Evolutionary conservation across 129 eudicot genomes (phyloP).

Genomic region (Flaveria ramosissima): DNA sequence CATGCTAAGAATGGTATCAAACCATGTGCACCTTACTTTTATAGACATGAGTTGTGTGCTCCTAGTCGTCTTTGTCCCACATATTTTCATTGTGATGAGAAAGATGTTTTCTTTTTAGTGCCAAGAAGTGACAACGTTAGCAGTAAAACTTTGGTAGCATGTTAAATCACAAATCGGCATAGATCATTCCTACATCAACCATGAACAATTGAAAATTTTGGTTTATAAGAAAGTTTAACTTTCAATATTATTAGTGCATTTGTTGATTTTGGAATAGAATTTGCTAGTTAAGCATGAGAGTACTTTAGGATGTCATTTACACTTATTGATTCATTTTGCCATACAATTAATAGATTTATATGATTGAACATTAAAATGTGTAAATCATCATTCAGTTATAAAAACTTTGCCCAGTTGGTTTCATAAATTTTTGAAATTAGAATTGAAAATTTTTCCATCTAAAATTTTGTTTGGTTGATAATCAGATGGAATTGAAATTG

Average conservation of each 20-base stretch:
- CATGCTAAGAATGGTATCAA: constrained; percentile 27
- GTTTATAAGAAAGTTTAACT: background rate
- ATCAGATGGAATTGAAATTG: no score
- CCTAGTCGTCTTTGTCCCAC: constrained; percentile 29
- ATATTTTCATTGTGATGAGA: background rate
- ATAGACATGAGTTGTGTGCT: constrained; percentile 16
- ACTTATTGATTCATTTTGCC: background rate
- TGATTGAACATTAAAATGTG: background rate
- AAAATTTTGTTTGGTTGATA: no score
- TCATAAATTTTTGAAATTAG: no score
- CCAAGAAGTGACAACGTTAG: background rate
- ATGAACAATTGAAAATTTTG: background rate
- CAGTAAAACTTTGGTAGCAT: background rate
- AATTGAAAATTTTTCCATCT: no score
- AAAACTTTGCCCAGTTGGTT: background rate
- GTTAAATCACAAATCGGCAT: background rate
- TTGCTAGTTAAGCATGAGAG: no score
- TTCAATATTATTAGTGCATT: no score
- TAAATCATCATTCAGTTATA: background rate
- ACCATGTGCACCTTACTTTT: constrained; percentile 40
- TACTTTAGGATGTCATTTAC: background rate
- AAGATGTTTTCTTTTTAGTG: background rate
- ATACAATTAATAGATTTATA: background rate
- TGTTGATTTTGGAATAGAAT: no score
- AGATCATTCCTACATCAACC: background rate